phyloP scores from a whole-genome alignment of 2,329 filamentous ascomycete genomes.

The Pezicula neosporulosa region DNA sequence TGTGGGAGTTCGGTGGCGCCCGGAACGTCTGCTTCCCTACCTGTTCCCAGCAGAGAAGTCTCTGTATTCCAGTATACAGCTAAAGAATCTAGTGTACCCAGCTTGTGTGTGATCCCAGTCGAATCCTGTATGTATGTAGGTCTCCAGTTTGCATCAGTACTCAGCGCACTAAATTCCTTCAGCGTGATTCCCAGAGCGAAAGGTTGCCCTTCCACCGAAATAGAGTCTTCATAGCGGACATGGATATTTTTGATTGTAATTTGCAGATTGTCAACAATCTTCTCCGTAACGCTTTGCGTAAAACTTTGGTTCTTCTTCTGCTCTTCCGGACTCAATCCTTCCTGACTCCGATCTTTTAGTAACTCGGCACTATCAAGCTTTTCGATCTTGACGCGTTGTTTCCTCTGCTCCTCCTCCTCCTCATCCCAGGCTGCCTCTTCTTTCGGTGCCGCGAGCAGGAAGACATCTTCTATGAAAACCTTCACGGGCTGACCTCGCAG shows the following conservation, averaged over 20 bases:
- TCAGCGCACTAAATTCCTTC: conserved; percentile 94
- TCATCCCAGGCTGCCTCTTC: conserved; percentile 92
- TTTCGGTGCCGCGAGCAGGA: conserved; percentile 88
- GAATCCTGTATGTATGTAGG: conserved; percentile 94
- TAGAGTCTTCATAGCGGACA: conserved; percentile 94
- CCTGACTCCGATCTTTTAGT: conserved; percentile 85
- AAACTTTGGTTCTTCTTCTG: conserved; percentile 98
- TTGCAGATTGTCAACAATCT: conserved; percentile 97
- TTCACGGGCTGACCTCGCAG: conserved; percentile 90
- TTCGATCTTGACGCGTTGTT: conserved; percentile 95
- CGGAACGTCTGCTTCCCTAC: conserved; percentile 64
- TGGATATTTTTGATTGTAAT: conserved; percentile 98
- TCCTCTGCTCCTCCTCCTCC: conserved; percentile 83
- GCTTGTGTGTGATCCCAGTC: conserved; percentile 80
- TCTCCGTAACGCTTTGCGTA: conserved; percentile 88
- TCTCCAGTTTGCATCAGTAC: conserved; percentile 91
- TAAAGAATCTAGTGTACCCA: conserved; percentile 84
- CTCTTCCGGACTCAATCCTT: conserved; percentile 91
- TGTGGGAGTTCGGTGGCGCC: conserved; percentile 62
- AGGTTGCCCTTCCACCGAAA: conserved; percentile 90
- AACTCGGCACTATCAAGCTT: conserved; percentile 96
- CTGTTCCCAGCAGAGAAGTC: conserved; percentile 75
- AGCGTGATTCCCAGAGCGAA: conserved; percentile 91
- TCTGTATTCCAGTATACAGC: conserved; percentile 99
- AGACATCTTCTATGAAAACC: conserved; percentile 95